Conservation (phyloP, 495 filamentous ascomycete species). For the Podospora anserina region DNA sequence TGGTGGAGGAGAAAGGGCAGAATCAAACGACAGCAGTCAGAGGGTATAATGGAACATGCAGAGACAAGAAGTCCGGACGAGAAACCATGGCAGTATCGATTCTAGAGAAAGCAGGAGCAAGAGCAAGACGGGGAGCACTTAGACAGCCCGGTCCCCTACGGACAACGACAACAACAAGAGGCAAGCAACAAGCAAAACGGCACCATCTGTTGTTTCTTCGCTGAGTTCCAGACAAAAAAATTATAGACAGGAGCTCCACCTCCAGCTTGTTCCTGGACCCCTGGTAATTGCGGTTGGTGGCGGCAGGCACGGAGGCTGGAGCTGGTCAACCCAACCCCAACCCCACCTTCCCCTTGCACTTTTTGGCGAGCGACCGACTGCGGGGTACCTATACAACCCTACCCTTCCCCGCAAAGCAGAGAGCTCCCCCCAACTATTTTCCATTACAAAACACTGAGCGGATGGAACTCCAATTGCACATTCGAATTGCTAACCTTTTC, state of each 20-base stretch:
- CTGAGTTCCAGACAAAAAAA: neutral
- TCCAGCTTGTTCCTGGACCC: slow-evolving; percentile 16
- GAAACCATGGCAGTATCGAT: slow-evolving; percentile 23
- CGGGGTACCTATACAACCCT: neutral
- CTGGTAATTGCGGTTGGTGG: neutral
- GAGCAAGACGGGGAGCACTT: slow-evolving; percentile 19
- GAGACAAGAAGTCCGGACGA: slow-evolving; percentile 1
- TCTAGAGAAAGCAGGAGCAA: slow-evolving; percentile 23
- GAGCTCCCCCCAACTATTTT: neutral
- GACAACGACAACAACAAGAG: slow-evolving; percentile 7
- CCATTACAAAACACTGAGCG: neutral
- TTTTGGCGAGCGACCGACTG: neutral
- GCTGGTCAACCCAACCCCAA: neutral
- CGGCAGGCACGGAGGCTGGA: neutral
- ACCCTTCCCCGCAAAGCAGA: neutral
- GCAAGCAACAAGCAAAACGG: slow-evolving; percentile 18
- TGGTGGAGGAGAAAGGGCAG: slow-evolving; percentile 3
- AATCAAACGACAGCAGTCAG: neutral
- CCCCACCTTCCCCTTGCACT: neutral
- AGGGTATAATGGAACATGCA: slow-evolving; percentile 8
- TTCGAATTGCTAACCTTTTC: neutral
- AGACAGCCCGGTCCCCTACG: slow-evolving; percentile 3
- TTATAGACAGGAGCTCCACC: slow-evolving; percentile 16
- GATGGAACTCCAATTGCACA: neutral
- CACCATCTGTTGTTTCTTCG: slow-evolving; percentile 5